A percentile compares a stretch with the other conserved stretches of the same genome.
Evolutionary conservation across 345 rosid species (phyloP).

Genomic region (Citropsis articulata): DNA sequence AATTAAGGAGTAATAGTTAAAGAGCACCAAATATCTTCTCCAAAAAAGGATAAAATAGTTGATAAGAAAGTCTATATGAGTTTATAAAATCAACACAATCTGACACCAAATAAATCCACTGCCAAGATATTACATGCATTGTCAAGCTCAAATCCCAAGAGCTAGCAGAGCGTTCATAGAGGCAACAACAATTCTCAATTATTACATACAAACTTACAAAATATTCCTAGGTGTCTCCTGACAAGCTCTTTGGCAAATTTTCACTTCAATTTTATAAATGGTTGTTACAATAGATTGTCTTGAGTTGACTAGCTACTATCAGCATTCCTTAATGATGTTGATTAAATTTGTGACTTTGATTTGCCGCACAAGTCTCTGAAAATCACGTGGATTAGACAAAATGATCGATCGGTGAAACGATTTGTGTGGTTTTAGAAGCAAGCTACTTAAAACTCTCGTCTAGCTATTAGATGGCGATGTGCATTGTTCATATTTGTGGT

Average conservation of each 20-base stretch:
- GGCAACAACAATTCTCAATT: neutral
- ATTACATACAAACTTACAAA: neutral
- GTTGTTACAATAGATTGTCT: neutral
- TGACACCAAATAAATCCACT: neutral
- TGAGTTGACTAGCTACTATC: neutral
- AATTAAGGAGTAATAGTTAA: no score
- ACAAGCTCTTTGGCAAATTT: neutral
- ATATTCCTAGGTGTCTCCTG: neutral
- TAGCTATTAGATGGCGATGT: neutral
- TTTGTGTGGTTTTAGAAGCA: neutral
- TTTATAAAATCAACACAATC: neutral
- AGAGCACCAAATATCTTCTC: no score
- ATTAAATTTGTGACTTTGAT: neutral
- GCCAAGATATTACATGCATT: neutral
- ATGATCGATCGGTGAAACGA: neutral
- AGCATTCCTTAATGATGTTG: neutral
- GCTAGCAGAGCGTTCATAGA: neutral
- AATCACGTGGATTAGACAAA: slow-evolving; percentile 3
- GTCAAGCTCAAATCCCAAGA: neutral
- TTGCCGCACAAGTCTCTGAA: neutral
- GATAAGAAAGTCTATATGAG: neutral
- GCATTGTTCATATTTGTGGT: neutral
- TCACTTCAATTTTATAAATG: neutral
- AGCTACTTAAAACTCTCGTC: neutral
- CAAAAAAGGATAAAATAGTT: no score